Base-by-base conservation (phyloP, 441 rosid species). In the Gossypium lobatum region DNA sequence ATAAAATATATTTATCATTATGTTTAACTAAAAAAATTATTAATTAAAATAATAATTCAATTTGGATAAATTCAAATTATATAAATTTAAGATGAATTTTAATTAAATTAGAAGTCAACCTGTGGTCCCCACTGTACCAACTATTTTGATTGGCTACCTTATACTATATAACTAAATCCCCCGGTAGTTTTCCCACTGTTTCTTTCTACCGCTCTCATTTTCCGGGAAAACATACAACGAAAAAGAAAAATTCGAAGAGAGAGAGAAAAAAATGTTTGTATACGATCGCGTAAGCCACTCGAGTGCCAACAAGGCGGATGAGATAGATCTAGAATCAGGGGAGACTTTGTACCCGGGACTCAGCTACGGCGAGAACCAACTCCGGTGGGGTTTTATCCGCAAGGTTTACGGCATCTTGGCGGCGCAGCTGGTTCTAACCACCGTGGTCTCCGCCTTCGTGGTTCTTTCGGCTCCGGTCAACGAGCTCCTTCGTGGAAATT, bases 331-430 rank as follows among this genome's bases (percentile, higher is more conserved):
- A 92, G 98, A 72, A 85, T 73, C 52, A 88, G 98, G 98, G 39
- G 93, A 85, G 80, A 80, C 88, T 63, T 84, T 90, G 64, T 93
- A 86, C 72, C 97, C 97, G 1, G 97, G 94, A 63, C 81, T 93
- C 48, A 78, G 96, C 80, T 76, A 74, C 54, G 97, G 96, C 14
- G 98, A 95, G 83, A 88, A 89, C 84, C 88, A 91, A 75, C 91
- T 95, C 64, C 94, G 97, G 13, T 92, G 97, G 98, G 96, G 94
- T 9, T 88, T 95, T 79, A 91, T 92, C 73, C 95, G 94, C 61
- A 95, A 92, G 79, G 97, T 92, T 73, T 95, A 91, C 76, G 93
- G 94, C 2, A 95, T 92, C 73, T 82, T 95, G 25, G 76, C 97
- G 0, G 89, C 86, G 0, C 98, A 95, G 93, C 80, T 95, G 69